Evolutionary conservation across 176 grass and related monocot species (phyloP), one percentile per base, ranked within the genome.

Genomic region (Oryza brachyantha): DNA sequence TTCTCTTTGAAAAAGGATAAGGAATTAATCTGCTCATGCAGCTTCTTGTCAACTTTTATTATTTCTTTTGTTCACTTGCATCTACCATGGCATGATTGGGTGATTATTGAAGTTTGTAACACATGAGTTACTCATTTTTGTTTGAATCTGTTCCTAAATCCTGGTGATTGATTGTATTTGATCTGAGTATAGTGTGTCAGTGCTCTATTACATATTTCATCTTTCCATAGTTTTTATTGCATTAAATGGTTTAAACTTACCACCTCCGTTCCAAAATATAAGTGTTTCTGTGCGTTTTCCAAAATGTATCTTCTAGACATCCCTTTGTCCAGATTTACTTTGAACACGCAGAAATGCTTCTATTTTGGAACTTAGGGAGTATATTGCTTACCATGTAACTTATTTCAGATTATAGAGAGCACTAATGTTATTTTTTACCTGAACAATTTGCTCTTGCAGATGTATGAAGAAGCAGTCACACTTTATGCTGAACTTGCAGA

Each of bases 401-500:
- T 72, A 43, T 72, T 55, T 65, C 37, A 58, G n/a, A 43, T 82
- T 65, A 55, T n/a, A 16, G 5, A 26, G 42, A 27, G 31, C 9
- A 29, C 29, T 67, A 8, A 10, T 62, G 46, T 79, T 58, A n/a
- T 61, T 57, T 26, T 52, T 26, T 35, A 57, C 61, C 54, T 32
- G 61, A 74, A 66, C 3, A 36, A 65, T 64, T 69, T 66, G 25
- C 52, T 69, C 26, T 68, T 77, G 76, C 81, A 99, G 96, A 93
- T 99, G 90, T 87, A 99, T 10, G 96, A 96, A 42, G 93, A 99
- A 83, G 88, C 96, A 16, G 92, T 99, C 29, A 70, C 84, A 55
- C 76, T 99, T 29, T 99, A 99, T 78, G 90, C 90, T 29, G 96
- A 99, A 81, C 84, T 99, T 64, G 96, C 96, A 48, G 96, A 99